Percentiles rank a stretch among this genome's conserved stretches.
phyloP scores from a whole-genome alignment of 345 rosid genomes.

The Arabidopsis thaliana region DNA sequence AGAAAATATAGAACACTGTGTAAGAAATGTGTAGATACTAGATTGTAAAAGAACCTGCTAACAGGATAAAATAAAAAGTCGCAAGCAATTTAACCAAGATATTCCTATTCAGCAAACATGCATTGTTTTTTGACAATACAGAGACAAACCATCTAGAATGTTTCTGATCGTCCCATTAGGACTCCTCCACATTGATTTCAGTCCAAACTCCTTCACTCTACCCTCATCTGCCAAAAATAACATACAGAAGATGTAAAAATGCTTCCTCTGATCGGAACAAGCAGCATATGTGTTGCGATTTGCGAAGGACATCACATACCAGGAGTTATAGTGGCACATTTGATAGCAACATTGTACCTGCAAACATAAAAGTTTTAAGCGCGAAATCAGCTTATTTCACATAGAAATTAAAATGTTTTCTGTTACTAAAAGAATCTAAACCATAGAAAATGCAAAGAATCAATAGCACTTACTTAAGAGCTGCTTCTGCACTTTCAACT shows the following conservation, averaged over 20 bases:
- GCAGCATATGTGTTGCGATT: constrained; percentile 1
- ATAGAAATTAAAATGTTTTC: neutral
- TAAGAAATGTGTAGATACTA: constrained; percentile 14
- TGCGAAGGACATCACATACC: constrained; percentile 55
- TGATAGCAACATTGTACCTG: constrained; percentile 96
- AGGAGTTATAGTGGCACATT: constrained; percentile 98
- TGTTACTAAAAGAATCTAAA: neutral
- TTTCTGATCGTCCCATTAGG: constrained; percentile 99
- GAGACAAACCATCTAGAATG: constrained; percentile 82
- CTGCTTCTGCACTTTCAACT: constrained; percentile 81
- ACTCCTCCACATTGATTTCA: constrained; percentile 95
- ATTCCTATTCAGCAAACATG: constrained; percentile 16
- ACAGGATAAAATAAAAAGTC: neutral
- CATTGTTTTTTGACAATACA: neutral
- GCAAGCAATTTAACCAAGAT: constrained; percentile 18
- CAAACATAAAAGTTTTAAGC: constrained; percentile 24
- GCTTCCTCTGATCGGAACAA: neutral
- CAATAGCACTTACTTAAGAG: constrained; percentile 68
- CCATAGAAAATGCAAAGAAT: constrained; percentile 12
- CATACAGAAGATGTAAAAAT: neutral
- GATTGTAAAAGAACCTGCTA: constrained; percentile 13
- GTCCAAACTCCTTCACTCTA: constrained; percentile 91
- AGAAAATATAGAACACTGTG: constrained; percentile 36
- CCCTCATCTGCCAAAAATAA: constrained; percentile 75
- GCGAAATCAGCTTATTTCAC: constrained; percentile 4